Evolutionary conservation across 169 alveolate genomes (phyloP).

Genomic region (Babesia caballi): DNA sequence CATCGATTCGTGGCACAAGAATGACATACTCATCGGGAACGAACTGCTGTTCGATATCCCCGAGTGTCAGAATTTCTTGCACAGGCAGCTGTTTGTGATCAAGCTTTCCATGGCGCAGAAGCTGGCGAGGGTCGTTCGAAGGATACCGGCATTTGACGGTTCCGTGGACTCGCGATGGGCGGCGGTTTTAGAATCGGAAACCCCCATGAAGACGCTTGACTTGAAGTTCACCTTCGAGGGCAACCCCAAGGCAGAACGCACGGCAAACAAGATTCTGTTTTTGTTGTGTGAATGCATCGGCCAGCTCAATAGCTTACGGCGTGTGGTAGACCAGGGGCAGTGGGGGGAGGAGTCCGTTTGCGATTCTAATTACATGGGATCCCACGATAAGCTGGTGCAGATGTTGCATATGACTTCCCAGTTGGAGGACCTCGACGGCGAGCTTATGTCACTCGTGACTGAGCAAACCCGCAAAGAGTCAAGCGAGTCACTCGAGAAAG

Average conservation of each 20-base stretch:
- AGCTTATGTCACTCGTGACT: not conserved
- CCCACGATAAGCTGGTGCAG: conserved; percentile 11
- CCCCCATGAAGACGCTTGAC: conserved; percentile 16
- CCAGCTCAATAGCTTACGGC: conserved; percentile 1
- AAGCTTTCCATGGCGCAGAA: conserved; percentile 38
- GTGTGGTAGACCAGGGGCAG: not conserved
- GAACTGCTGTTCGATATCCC: conserved; percentile 29
- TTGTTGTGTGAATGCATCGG: conserved; percentile 38
- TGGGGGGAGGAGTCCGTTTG: conserved; percentile 23
- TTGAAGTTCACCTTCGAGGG: conserved; percentile 29
- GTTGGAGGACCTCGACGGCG: conserved; percentile 15
- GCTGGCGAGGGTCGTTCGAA: conserved; percentile 48
- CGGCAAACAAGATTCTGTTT: conserved; percentile 19
- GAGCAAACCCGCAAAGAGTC: not conserved
- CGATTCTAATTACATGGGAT: conserved; percentile 14
- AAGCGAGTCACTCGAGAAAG: not conserved
- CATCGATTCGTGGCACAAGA: conserved; percentile 47
- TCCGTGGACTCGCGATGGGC: conserved; percentile 24
- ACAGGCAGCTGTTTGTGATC: conserved; percentile 43
- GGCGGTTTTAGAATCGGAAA: conserved; percentile 13
- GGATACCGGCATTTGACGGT: conserved; percentile 19
- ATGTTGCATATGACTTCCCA: not conserved
- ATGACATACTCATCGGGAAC: conserved; percentile 17
- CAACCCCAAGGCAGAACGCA: not conserved
- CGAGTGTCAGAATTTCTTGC: conserved; percentile 35